Evolutionary conservation across 176 grass and related monocot species (phyloP).

Genomic region (Oryza rufipogon): DNA sequence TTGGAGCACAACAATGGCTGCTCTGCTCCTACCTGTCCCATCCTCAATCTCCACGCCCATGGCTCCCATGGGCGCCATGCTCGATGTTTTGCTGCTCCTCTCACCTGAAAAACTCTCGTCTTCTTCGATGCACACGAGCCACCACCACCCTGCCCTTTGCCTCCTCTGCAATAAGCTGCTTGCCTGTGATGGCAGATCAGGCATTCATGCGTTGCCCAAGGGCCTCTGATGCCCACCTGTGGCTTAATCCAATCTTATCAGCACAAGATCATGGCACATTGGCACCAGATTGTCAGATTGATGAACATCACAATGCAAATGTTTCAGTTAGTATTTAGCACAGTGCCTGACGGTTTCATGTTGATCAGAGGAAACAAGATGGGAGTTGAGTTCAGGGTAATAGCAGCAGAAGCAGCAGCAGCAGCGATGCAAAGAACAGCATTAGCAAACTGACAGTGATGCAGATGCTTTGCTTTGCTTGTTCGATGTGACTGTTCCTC

Average conservation of each 20-base stretch:
- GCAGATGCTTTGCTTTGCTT: neutral
- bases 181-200: neutral
- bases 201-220: neutral
- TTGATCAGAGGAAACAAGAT: neutral
- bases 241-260: neutral
- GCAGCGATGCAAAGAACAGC: no score
- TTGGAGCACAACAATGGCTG: neutral
- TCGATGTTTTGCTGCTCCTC: neutral
- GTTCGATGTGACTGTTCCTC: conserved; percentile 27
- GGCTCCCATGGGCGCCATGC: neutral
- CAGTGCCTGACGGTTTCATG: neutral
- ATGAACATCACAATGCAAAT: neutral
- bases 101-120: neutral
- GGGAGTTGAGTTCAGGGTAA: neutral
- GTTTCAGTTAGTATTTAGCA: neutral
- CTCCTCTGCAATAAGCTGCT: neutral
- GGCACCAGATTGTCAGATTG: neutral
- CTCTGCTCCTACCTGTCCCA: neutral
- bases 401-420: no score
- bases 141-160: neutral
- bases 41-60: neutral
- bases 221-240: no score
- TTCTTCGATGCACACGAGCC: neutral
- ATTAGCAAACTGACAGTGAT: neutral
- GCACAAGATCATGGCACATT: neutral